Evolutionary conservation across 192 early-diverging fungal genomes (phyloP).

Genomic region (Coemansia sp.): DNA sequence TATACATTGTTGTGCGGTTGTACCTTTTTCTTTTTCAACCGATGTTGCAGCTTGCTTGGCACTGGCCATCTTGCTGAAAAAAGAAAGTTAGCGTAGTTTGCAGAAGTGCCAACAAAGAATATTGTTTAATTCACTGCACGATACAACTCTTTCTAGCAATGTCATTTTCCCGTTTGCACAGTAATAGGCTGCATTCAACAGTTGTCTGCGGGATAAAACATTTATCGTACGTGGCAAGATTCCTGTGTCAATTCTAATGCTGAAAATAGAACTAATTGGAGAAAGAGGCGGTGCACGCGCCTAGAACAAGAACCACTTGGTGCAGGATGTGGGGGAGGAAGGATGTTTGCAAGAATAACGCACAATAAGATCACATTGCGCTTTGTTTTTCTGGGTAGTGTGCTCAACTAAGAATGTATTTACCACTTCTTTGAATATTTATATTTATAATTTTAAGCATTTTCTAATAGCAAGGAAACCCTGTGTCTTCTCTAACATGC

Average conservation of each 20-base stretch:
- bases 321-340: neutral
- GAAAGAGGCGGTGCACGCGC: neutral
- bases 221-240: neutral
- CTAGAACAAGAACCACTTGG: neutral
- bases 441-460: neutral
- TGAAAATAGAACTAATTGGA: neutral
- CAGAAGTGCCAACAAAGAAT: neutral
- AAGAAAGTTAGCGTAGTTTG: neutral
- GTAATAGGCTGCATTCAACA: neutral
- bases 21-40: neutral
- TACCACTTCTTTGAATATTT: neutral
- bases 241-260: neutral
- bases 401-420: neutral
- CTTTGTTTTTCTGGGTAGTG: neutral
- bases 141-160: neutral
- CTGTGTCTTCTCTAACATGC: neutral
- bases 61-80: neutral
- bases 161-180: neutral
- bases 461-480: neutral
- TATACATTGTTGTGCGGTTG: constrained; percentile 4
- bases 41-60: neutral
- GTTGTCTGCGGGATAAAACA: neutral
- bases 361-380: neutral
- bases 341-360: neutral
- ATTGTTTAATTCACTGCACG: neutral